These are phyloP conservation scores for Fusarium sp. DNA, from an alignment of 2,329 filamentous ascomycete species.

Conservation along the genomic window DNA sequence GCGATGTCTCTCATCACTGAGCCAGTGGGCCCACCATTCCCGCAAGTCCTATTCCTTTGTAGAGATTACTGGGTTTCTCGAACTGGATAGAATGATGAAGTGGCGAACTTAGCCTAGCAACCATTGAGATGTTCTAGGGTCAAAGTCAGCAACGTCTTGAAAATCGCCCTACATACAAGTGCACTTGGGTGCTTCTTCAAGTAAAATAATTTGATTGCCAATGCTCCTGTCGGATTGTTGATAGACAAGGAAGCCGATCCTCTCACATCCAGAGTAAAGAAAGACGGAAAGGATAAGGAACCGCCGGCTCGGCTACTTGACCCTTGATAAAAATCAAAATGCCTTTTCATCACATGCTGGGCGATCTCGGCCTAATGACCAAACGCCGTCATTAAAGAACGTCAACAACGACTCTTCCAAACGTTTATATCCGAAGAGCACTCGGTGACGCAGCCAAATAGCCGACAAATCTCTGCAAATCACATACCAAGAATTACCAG, in stretches of 20 bases:
- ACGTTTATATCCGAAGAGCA: not conserved
- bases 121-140: not conserved
- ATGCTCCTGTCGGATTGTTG: not conserved
- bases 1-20: not conserved
- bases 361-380: not conserved
- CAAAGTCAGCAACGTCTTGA: too few species aligned
- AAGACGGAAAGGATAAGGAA: not conserved
- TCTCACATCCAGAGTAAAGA: fast-evolving
- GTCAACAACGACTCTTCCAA: not conserved
- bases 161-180: too few species aligned
- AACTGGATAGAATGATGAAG: not conserved
- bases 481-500: not conserved
- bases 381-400: not conserved
- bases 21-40: too few species aligned
- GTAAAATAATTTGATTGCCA: not conserved
- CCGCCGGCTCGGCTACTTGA: not conserved
- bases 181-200: too few species aligned
- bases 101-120: not conserved
- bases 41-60: not conserved
- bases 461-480: not conserved
- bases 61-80: not conserved
- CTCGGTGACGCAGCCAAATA: not conserved
- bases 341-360: not conserved
- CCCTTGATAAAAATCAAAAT: not conserved
- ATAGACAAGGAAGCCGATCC: not conserved